Percentiles rank a stretch among this genome's conserved stretches.
Evolutionary conservation across 2,329 filamentous ascomycete species (phyloP).

Genomic region (Penicillium sp.): DNA sequence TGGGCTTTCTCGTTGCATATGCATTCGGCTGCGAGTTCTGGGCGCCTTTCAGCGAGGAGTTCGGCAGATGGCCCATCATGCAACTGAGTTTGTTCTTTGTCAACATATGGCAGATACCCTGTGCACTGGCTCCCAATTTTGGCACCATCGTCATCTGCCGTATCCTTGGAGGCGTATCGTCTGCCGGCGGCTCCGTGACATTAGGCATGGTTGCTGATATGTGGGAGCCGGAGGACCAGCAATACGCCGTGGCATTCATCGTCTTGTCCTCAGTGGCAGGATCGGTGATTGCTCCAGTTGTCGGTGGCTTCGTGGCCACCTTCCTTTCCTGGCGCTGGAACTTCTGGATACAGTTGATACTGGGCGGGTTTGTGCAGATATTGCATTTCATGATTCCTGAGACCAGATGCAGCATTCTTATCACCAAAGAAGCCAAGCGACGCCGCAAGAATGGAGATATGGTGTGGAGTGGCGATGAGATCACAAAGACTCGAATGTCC

Average conservation of each 20-base stretch:
- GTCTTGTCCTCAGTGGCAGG: slow-evolving; percentile 59
- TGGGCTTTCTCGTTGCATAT: slow-evolving; percentile 75
- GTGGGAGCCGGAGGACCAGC: slow-evolving; percentile 59
- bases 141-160: slow-evolving; percentile 68
- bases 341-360: slow-evolving; percentile 64
- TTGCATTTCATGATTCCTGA: slow-evolving; percentile 57
- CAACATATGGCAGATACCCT: slow-evolving; percentile 74
- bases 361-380: slow-evolving; percentile 55
- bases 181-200: slow-evolving; percentile 65
- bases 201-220: slow-evolving; percentile 66
- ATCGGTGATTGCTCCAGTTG: slow-evolving; percentile 49
- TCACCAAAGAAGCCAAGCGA: slow-evolving; percentile 60
- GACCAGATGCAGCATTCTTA: slow-evolving; percentile 58
- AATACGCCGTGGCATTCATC: slow-evolving; percentile 62
- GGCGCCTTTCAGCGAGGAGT: slow-evolving; percentile 83
- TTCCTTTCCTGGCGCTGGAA: slow-evolving; percentile 59
- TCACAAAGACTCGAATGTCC: slow-evolving; percentile 59
- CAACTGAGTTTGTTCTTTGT: slow-evolving; percentile 72
- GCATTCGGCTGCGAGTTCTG: slow-evolving; percentile 84
- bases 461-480: slow-evolving; percentile 72
- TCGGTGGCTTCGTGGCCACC: slow-evolving; percentile 55
- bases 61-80: slow-evolving; percentile 73
- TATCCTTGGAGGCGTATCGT: slow-evolving; percentile 62
- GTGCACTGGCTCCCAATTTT: slow-evolving; percentile 72
- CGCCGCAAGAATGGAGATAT: slow-evolving; percentile 59